Percentiles rank a stretch among this genome's conserved stretches.
phyloP scores from a whole-genome alignment of 352 stramenopile species.

The Globisporangium ultimum region DNA sequence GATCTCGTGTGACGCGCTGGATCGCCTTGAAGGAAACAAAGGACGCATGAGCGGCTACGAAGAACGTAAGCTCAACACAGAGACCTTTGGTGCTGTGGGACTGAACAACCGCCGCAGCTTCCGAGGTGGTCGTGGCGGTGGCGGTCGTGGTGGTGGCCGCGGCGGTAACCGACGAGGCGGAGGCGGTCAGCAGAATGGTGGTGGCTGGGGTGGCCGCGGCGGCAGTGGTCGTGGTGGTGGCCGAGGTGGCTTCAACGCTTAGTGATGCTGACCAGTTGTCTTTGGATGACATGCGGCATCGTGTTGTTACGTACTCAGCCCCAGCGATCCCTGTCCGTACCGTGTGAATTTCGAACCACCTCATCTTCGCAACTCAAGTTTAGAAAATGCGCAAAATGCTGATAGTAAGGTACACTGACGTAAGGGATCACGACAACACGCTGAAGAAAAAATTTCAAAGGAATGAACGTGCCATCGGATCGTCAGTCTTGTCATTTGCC shows the following conservation, averaged over 20 bases:
- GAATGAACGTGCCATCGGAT: too few relatives aligned
- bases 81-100: slow-evolving; percentile 85
- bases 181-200: slow-evolving; percentile 12
- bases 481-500: too few relatives aligned
- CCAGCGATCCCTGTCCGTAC: too few relatives aligned
- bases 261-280: too few relatives aligned
- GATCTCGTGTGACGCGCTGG: slow-evolving; percentile 86
- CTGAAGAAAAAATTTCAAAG: too few relatives aligned
- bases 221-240: slow-evolving; percentile 13
- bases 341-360: too few relatives aligned
- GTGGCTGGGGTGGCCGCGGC: slow-evolving; percentile 23
- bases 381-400: too few relatives aligned
- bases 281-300: too few relatives aligned
- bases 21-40: slow-evolving; percentile 70
- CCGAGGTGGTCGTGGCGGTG: slow-evolving; percentile 49
- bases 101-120: slow-evolving; percentile 84
- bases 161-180: slow-evolving; percentile 29
- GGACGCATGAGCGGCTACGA: slow-evolving; percentile 65
- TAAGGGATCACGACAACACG: too few relatives aligned
- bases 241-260: not conserved
- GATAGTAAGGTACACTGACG: too few relatives aligned
- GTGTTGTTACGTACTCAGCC: too few relatives aligned
- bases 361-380: too few relatives aligned
- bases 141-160: slow-evolving; percentile 26
- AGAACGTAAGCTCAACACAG: slow-evolving; percentile 86